Percentiles rank a stretch among this genome's conserved stretches.
Conservation (phyloP, 106 monocot genomes). For the Alisma plantagoaquatica region DNA sequence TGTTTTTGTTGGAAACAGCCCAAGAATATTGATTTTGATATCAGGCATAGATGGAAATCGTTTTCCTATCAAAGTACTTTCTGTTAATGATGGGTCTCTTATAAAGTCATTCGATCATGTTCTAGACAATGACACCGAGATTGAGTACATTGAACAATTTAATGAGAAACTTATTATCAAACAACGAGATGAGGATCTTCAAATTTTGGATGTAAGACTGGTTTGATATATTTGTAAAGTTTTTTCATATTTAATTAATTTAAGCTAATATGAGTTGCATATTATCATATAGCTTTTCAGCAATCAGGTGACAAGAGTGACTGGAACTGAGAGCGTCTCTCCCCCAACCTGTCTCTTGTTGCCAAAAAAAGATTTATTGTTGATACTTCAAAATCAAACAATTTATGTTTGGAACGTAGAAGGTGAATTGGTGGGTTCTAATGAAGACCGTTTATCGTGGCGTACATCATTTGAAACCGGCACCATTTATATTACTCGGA, state of each 20-base stretch:
- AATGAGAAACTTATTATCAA: constrained; percentile 92
- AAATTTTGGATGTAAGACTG: constrained; percentile 70
- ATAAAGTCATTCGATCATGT: constrained; percentile 75
- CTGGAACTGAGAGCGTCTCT: no score
- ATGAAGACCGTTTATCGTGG: no score
- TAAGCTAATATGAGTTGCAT: not conserved
- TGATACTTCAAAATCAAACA: no score
- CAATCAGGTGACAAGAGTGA: no score
- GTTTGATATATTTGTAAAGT: not conserved
- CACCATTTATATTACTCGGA: no score
- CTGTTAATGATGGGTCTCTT: constrained; percentile 71
- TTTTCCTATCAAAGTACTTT: constrained; percentile 73
- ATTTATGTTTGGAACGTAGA: no score
- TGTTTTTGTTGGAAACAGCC: constrained; percentile 32
- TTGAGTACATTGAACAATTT: constrained; percentile 82
- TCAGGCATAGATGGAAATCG: constrained; percentile 43
- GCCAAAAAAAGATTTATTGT: no score
- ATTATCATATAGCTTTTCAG: no score
- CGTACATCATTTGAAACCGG: no score
- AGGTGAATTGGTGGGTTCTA: no score
- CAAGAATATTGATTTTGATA: constrained; percentile 82
- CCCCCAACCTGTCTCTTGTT: no score
- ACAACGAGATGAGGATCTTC: constrained; percentile 77
- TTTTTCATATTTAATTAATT: not conserved
- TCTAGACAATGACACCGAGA: constrained; percentile 63